These are phyloP conservation scores for Debaryomycetaceae sp. DNA, from an alignment of 1,139 yeast genomes.

Conservation along the genomic window DNA sequence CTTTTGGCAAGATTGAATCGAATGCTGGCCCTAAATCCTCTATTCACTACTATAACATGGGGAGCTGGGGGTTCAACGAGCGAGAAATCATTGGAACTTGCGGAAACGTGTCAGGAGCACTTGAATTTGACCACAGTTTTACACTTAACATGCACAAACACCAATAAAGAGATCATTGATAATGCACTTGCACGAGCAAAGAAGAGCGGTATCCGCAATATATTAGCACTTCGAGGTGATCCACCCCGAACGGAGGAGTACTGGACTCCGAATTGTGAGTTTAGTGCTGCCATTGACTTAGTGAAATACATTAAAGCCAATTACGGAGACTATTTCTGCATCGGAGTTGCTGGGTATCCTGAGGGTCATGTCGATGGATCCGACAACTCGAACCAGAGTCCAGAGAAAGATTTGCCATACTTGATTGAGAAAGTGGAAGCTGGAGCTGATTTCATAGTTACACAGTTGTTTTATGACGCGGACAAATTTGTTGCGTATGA, in stretches of 20 bases:
- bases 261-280: slow-evolving; percentile 56
- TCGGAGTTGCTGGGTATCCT: slow-evolving; percentile 94
- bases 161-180: slow-evolving; percentile 73
- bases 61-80: slow-evolving; percentile 98
- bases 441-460: slow-evolving; percentile 89
- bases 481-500: slow-evolving; percentile 40
- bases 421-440: slow-evolving; percentile 87
- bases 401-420: slow-evolving; percentile 54
- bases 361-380: slow-evolving; percentile 94
- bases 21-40: slow-evolving; percentile 83
- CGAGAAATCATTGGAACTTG: slow-evolving; percentile 79
- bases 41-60: slow-evolving; percentile 94
- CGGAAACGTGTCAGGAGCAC: slow-evolving; percentile 70
- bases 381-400: slow-evolving; percentile 57
- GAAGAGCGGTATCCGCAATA: slow-evolving; percentile 73
- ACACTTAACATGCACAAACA: slow-evolving; percentile 95
- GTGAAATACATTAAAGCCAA: slow-evolving; percentile 68
- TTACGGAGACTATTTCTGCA: slow-evolving; percentile 74
- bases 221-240: slow-evolving; percentile 86
- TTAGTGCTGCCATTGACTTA: slow-evolving; percentile 76
- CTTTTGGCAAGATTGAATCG: slow-evolving; percentile 81
- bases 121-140: slow-evolving; percentile 83
- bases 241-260: slow-evolving; percentile 82
- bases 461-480: slow-evolving; percentile 79
- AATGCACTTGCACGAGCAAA: slow-evolving; percentile 74